Evolutionary conservation across 306 rosid species (phyloP), one percentile per base, ranked within the genome.

Genomic region (Prosopis cineraria): DNA sequence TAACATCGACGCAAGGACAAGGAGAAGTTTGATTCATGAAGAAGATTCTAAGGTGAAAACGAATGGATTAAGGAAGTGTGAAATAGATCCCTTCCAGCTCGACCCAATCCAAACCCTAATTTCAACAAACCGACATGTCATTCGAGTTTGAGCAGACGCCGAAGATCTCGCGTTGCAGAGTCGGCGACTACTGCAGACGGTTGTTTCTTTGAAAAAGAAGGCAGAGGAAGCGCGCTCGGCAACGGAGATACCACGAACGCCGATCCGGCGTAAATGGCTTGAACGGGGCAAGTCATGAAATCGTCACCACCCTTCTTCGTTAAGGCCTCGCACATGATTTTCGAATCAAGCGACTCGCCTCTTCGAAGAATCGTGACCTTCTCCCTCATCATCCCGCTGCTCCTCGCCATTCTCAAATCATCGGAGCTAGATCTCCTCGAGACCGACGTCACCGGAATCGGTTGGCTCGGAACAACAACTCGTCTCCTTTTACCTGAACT

Each of bases 151-250:
- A 95, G 97, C 80, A 95, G 81, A 43, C 97, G 96, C 85, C 99
- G 86, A 44, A 95, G 91, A 79, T 89, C 89, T 78, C 89, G 88
- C 37, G 99, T 91, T 1, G 99, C 99, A 0, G 86, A 89, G 85
- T 88, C 96, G 17, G 87, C 93, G 10, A 88, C 81, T 72, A 73
- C 59, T 65, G 40, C 72, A 17, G 84, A 52, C 7, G 72, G 70
- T 53, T 73, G 82, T 68, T 87, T 89, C 88, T 70, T 81, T 74
- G 78, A 39, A 84, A 95, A 95, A 62, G 96, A 95, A 10, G 99
- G 97, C 4, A 95, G 39, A 14, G 97, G 97, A 53, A 95, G 93
- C 58, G 93, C 84, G 84, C 91, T 91, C 17, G 97, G 99, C n/a
- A 87, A 89, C 68, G 98, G 99, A 20, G 97, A 93, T 78, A 88